Conservation (phyloP, 495 filamentous ascomycete genomes). For the Cladorrhinum samala region DNA sequence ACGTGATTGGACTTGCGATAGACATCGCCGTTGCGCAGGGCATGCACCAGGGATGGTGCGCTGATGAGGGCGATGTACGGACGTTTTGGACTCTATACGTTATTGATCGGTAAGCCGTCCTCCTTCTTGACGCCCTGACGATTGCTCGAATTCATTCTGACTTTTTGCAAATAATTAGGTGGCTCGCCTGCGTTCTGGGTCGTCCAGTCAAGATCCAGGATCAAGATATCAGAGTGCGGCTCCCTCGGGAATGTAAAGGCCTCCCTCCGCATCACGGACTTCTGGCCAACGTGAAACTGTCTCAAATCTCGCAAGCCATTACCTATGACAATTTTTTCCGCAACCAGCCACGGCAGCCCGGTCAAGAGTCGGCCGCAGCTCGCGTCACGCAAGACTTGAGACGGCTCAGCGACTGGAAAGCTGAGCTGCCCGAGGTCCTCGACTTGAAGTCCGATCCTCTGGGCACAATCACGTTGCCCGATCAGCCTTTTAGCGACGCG, state of each 20-base stretch:
- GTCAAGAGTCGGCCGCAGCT: constrained; percentile 2
- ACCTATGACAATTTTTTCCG: constrained; percentile 29
- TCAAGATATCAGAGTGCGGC: constrained; percentile 28
- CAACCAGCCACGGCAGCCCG: not conserved
- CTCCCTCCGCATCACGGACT: constrained; percentile 32
- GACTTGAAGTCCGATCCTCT: too few relatives aligned
- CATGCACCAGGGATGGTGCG: constrained; percentile 25
- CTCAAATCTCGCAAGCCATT: constrained; percentile 32
- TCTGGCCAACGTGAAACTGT: constrained; percentile 32
- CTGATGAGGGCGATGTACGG: constrained; percentile 27
- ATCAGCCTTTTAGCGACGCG: too few relatives aligned
- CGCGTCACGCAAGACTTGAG: constrained; percentile 12
- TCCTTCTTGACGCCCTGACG: not conserved
- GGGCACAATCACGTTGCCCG: too few relatives aligned
- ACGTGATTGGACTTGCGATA: constrained; percentile 32
- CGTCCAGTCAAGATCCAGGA: constrained; percentile 31
- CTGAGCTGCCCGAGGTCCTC: too few relatives aligned
- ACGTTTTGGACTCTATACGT: constrained; percentile 41
- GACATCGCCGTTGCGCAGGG: constrained; percentile 31
- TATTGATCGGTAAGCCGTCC: constrained; percentile 30
- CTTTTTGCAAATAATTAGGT: constrained; percentile 15
- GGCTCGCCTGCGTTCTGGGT: constrained; percentile 38
- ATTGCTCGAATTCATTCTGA: not conserved
- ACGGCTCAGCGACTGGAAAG: too few relatives aligned
- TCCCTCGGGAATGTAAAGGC: constrained; percentile 28